phyloP scores from a whole-genome alignment of 306 rosid species.

The Quercus alba region DNA sequence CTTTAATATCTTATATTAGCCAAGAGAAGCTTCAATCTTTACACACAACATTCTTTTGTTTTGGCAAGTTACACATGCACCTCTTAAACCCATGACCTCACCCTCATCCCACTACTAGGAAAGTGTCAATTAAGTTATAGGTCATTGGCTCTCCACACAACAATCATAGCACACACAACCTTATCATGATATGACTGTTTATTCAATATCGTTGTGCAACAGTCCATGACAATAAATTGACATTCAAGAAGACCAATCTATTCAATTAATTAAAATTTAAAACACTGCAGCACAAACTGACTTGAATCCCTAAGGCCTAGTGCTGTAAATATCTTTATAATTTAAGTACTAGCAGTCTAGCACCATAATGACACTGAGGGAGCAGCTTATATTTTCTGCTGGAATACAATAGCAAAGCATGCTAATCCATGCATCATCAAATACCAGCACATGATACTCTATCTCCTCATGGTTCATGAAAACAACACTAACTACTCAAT shows the following conservation, averaged over 20 bases:
- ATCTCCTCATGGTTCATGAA: neutral
- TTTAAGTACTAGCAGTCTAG: neutral
- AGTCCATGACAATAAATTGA: neutral
- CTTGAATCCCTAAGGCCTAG: neutral
- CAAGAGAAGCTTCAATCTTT: neutral
- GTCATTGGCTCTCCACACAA: neutral
- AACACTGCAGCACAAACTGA: neutral
- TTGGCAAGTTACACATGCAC: no score
- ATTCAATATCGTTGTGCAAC: no score
- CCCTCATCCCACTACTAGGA: no score
- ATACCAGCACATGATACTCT: neutral
- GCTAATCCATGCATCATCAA: neutral
- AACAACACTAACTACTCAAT: slow-evolving; percentile 13
- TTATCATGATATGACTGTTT: neutral
- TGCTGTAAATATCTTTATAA: neutral
- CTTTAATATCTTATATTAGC: neutral
- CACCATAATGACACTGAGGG: neutral
- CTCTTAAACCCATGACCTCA: no score
- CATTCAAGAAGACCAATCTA: neutral
- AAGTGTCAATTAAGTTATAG: no score
- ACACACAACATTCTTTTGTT: no score
- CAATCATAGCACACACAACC: neutral
- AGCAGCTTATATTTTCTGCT: slow-evolving; percentile 1
- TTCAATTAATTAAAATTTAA: neutral
- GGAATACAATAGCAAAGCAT: neutral